These are phyloP conservation scores for Trichophyton simii DNA, from an alignment of 2,329 filamentous ascomycete genomes.

Conservation along the genomic window DNA sequence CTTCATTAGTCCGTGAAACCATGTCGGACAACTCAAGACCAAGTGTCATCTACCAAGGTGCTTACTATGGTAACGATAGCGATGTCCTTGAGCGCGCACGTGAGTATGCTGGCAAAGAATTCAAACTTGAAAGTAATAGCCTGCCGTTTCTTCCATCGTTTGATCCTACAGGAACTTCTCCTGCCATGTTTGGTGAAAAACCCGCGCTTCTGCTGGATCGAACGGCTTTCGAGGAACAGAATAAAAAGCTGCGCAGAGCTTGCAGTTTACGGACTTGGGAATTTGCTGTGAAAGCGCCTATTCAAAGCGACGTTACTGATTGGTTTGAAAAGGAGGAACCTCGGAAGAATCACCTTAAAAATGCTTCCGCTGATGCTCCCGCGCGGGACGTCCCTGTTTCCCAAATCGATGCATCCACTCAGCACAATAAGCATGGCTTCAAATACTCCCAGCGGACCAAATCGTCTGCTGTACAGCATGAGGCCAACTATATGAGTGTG, in stretches of 20 bases:
- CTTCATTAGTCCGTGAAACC: slow-evolving; percentile 41
- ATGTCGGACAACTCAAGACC: slow-evolving; percentile 48
- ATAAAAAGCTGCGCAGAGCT: slow-evolving; percentile 41
- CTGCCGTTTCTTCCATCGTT: slow-evolving; percentile 72
- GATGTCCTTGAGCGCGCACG: slow-evolving; percentile 66
- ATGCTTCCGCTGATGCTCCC: neutral
- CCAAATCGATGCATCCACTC: slow-evolving; percentile 81
- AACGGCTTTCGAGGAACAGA: slow-evolving; percentile 37
- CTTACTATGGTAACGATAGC: slow-evolving; percentile 69
- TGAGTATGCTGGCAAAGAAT: slow-evolving; percentile 82
- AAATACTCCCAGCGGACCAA: slow-evolving; percentile 70
- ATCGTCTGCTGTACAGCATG: slow-evolving; percentile 65
- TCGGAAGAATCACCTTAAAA: slow-evolving; percentile 13
- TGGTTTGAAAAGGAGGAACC: slow-evolving; percentile 48
- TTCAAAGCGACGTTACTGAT: slow-evolving; percentile 51
- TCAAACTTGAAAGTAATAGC: slow-evolving; percentile 61
- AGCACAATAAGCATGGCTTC: slow-evolving; percentile 67
- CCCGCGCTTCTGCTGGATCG: slow-evolving; percentile 38
- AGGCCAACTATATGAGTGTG: slow-evolving; percentile 87
- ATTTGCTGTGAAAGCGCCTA: slow-evolving; percentile 58
- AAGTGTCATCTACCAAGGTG: slow-evolving; percentile 66
- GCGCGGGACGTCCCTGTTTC: slow-evolving; percentile 41
- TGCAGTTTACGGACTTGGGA: slow-evolving; percentile 66
- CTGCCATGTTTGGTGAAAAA: slow-evolving; percentile 45
- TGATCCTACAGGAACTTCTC: slow-evolving; percentile 48